Percentiles rank a stretch among this genome's conserved stretches.
Conservation (phyloP, 2,329 filamentous ascomycete genomes). For the Talaromyces sp. region DNA sequence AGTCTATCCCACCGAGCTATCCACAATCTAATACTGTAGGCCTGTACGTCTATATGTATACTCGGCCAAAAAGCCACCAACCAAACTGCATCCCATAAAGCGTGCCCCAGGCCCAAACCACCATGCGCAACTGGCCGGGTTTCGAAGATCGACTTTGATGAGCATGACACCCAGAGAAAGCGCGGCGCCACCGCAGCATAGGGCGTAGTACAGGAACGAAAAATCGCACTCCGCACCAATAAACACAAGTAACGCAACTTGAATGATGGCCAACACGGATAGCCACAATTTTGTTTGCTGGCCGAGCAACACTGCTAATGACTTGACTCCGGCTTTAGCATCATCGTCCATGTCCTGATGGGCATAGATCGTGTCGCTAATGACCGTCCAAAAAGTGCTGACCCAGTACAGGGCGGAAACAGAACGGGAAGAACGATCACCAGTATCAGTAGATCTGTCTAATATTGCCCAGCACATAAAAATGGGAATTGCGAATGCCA, state of each 20-base stretch:
- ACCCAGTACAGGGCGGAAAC: neutral
- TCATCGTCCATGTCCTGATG: conserved; percentile 6
- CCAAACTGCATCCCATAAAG: conserved; percentile 13
- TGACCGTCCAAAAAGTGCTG: conserved; percentile 77
- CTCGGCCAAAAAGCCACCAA: conserved; percentile 14
- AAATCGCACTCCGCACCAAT: neutral
- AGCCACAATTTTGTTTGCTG: neutral
- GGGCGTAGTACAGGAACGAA: conserved; percentile 12
- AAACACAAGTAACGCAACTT: conserved; percentile 7
- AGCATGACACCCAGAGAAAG: conserved; percentile 11
- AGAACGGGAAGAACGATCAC: neutral
- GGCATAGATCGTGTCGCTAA: conserved; percentile 85
- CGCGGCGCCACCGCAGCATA: conserved; percentile 10
- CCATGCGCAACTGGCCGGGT: conserved; percentile 17
- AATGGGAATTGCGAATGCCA: conserved; percentile 67
- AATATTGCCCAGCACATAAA: neutral
- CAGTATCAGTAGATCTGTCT: neutral
- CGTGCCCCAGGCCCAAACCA: conserved; percentile 18
- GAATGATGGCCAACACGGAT: conserved; percentile 6
- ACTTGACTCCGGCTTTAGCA: neutral
- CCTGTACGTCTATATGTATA: neutral
- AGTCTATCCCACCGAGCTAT: neutral
- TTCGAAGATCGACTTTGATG: conserved; percentile 8
- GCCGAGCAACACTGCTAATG: neutral
- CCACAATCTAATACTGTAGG: neutral